Evolutionary conservation across 2,329 filamentous ascomycete species (phyloP), one percentile per base, ranked within the genome.

Genomic region (Fusarium torreyae): DNA sequence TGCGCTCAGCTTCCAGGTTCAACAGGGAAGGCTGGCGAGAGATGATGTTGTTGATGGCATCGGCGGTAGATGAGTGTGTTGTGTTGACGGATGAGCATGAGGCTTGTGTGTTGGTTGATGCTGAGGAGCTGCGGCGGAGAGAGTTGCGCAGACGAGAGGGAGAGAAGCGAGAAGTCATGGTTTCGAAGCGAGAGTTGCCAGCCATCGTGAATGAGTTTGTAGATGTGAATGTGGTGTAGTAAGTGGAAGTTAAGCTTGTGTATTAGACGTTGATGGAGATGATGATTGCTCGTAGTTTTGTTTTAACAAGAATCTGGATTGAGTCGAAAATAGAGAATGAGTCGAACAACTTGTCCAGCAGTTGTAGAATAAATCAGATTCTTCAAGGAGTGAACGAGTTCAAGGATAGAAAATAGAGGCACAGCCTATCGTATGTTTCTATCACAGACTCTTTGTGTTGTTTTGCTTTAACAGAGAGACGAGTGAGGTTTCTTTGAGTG

Each of bases 11-110:
- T 72, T 89, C 86, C 64, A 88, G 79, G 72, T 85, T 82, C n/a
- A 86, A 75, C 66, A 88, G 83, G 18, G 85, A 88, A 14, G 86
- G 85, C 70, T 87, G 87, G n/a, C 84, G 81, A 70, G 85, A 83
- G 63, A 90, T 84, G 75, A 89, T 84, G 72, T 82, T 85, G 80
- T 89, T 89, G 81, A 89, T 87, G 52, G 85, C 85, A 75, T 77
- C 82, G 28, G 82, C 79, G 66, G 79, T 77, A 24, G 86, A 86
- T 31, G 63, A 77, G 67, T 79, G 81, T 6, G 83, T 84, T 64
- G 80, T 81, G 66, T 80, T 82, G 61, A 81, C 81, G 11, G 84
- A 84, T 5, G 82, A 83, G 20, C 80, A 84, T 11, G 71, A 77
- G 51, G 58, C 58, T n/a, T 69, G 67, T 11, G 75, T 63, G 6